Evolutionary conservation across 2,329 filamentous ascomycete genomes (phyloP), one percentile per base, ranked within the genome.

Genomic region (Colletotrichum theobromicola): DNA sequence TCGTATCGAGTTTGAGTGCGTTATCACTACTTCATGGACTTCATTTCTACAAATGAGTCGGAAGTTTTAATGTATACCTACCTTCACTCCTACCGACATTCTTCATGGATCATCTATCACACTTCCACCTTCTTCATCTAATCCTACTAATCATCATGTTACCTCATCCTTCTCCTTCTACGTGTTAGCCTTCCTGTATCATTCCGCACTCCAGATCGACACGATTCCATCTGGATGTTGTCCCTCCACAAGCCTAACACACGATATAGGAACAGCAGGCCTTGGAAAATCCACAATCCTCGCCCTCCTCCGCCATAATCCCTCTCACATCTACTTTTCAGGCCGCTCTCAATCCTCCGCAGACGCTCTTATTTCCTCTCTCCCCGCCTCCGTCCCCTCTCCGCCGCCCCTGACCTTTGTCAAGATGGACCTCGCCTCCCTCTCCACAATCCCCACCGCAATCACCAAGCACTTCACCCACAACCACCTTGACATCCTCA

Each of bases 271-370:
- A 24, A 73, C 73, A 64, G 70, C 73, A n/a, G 73, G 70, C 5
- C n/a, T 73, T 4, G 73, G 73, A n/a, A 75, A 73, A 64, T 28
- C 73, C 10, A 73, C 73, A 16, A 64, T 69, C 32, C 18, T 18
- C 21, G 26, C 73, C 42, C 64, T 75, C 18, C 70, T 75, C 24
- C 28, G 57, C 21, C 89, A 91, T 78, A 79, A 83, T 9, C 89
- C 90, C 2, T 81, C 83, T 1, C 86, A 89, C 70, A 88, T 92
- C 75, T 91, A 88, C 81, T 85, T 92, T 72, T 88, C 85, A 16
- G 88, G 88, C 4, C 87, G 89, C 60, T 87, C 83, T 24, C 81
- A 79, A 55, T 82, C 85, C 60, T 85, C 85, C 13, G 85, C 83
- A 24, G 82, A 85, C 9, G 83, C 85, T 10, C 86, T 90, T 55